Conservation (phyloP, 306 rosid genomes). For the Rosa rugosa region DNA sequence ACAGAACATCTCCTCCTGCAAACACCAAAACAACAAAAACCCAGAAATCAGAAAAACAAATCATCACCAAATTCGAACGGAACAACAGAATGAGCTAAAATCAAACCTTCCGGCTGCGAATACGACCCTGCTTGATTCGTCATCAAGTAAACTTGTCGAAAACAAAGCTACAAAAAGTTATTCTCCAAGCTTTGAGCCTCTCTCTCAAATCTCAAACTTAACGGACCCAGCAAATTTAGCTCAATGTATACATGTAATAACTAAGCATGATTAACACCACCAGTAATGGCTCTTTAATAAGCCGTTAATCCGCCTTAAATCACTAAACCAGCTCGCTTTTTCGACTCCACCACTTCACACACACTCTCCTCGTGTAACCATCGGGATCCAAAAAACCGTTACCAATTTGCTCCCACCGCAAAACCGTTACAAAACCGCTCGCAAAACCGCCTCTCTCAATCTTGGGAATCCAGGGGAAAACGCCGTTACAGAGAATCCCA, state of each 20-base stretch:
- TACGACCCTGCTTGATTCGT: constrained; percentile 58
- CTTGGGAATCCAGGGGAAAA: constrained; percentile 31
- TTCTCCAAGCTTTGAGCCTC: neutral
- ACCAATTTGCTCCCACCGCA: constrained; percentile 8
- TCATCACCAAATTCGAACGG: neutral
- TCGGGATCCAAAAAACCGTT: constrained; percentile 29
- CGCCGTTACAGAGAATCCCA: constrained; percentile 50
- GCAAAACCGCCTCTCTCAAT: constrained; percentile 23
- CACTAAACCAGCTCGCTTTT: constrained; percentile 24
- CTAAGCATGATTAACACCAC: constrained; percentile 5
- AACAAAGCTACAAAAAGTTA: neutral
- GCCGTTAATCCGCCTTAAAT: constrained; percentile 14
- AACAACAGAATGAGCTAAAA: constrained; percentile 14
- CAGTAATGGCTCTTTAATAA: constrained; percentile 12
- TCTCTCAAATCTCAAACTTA: neutral
- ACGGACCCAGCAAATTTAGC: neutral
- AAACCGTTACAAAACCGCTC: constrained; percentile 45
- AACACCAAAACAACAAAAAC: neutral
- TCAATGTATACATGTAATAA: constrained; percentile 16
- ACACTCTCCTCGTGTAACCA: constrained; percentile 20
- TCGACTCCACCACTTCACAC: constrained; percentile 19
- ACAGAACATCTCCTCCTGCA: constrained; percentile 53
- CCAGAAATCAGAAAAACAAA: neutral
- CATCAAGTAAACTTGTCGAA: constrained; percentile 39
- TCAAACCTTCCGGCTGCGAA: constrained; percentile 50